Conservation (phyloP, 441 rosid genomes). For the Biscutella laevigata region DNA sequence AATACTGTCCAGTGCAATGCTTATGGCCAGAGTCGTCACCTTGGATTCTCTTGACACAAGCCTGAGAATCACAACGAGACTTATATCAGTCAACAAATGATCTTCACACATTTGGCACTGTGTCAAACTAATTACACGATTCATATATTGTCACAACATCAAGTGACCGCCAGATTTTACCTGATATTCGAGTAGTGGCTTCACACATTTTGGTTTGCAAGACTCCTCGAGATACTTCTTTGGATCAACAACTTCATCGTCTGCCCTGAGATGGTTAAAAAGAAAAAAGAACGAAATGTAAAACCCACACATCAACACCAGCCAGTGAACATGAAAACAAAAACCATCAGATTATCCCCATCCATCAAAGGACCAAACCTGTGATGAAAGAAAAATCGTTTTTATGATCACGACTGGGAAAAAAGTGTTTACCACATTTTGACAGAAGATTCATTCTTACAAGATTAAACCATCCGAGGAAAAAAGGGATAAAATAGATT, state of each 20-base stretch:
- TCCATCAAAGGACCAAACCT: background rate
- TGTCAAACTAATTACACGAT: background rate
- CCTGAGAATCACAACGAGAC: constrained; percentile 27
- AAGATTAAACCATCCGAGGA: background rate
- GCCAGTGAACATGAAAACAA: background rate
- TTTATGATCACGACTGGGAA: background rate
- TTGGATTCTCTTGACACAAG: constrained; percentile 59
- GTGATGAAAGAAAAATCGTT: background rate
- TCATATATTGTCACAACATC: background rate
- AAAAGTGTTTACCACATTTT: background rate
- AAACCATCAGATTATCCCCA: too few relatives aligned
- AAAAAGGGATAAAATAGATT: background rate
- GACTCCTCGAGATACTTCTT: constrained; percentile 56
- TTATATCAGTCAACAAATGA: background rate
- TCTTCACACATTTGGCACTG: background rate
- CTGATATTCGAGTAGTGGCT: constrained; percentile 47
- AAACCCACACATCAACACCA: too few relatives aligned
- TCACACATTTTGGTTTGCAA: constrained; percentile 68
- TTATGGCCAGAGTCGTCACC: constrained; percentile 60
- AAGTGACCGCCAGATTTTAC: constrained; percentile 16
- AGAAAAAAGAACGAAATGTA: too few relatives aligned
- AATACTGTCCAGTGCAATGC: constrained; percentile 78
- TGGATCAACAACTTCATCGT: constrained; percentile 56
- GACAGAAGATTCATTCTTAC: background rate
- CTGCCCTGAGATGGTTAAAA: constrained; percentile 43